Base-by-base conservation (phyloP, 2,329 filamentous ascomycete genomes). In the Stachybotrys echinatus region DNA sequence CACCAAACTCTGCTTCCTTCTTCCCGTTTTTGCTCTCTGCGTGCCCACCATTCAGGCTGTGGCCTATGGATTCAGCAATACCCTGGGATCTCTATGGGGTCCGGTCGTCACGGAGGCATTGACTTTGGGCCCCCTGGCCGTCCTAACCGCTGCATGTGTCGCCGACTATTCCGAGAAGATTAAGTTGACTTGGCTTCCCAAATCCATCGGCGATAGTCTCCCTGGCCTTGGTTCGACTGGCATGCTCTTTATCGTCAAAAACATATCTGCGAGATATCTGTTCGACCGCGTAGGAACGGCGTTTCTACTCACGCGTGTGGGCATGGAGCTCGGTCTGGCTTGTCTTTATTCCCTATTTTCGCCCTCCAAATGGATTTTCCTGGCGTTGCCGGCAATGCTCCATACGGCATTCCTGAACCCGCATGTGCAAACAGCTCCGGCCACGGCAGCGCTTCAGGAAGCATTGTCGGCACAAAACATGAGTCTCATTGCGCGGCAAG, bases 1-100 rank as follows among this genome's bases (percentile, higher is more conserved):
- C 62, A 37, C 79, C 63, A 66, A 75, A 64, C 66, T 79, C 50
- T 59, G 71, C 61, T 58, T 74, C 48, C 70, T 87, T 53, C 73
- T 94, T 6, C 88, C 91, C 4, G 69, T 95, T 8, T 70, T 94
- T 40, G 88, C 90, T 5, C 79, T 87, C 52, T 91, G 84, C 71
- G 81, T 88, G 21, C 92, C 92, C 1, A 73, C 81, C 8, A 67
- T 87, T 17, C 90, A 96, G 64, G 87, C 80, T 62, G 76, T 84
- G 43, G 67, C 94, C n/a, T 87, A 85, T 62, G 72, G 76, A 49
- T 73, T 80, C 62, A 95, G 88, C 67, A 75, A 73, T 5, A 59
- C 69, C 8, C 69, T 96, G 19, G 88, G 88, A 1, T 83, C 85
- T 17, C 72, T 77, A 7, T 80, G 80, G 62, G 94, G 92, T 0